Evolutionary conservation across 2,329 filamentous ascomycete species (phyloP).

Genomic region (Curvularia hawaiiensis): DNA sequence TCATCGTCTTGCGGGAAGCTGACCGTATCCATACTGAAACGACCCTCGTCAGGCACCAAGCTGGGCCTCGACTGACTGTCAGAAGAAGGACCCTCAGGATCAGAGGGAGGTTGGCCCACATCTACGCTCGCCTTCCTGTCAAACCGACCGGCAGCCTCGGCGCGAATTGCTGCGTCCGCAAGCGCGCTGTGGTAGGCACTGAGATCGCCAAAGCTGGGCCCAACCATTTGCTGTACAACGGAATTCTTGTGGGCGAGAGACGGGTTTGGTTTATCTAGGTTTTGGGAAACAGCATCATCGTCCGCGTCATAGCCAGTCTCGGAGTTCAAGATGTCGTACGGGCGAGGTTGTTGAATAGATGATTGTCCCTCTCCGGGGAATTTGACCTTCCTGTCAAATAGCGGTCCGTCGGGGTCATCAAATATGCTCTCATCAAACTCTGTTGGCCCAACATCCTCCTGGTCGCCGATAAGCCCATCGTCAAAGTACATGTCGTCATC

Average conservation of each 20-base stretch:
- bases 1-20: constrained; percentile 44
- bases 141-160: constrained; percentile 77
- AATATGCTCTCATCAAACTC: constrained; percentile 77
- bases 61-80: constrained; percentile 48
- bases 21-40: constrained; percentile 54
- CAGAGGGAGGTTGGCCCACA: constrained; percentile 29
- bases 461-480: constrained; percentile 63
- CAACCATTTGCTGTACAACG: constrained; percentile 40
- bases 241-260: constrained; percentile 59
- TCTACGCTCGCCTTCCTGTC: constrained; percentile 61
- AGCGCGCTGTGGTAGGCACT: constrained; percentile 83
- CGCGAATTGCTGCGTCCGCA: constrained; percentile 78
- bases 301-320: constrained; percentile 42
- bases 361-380: constrained; percentile 24
- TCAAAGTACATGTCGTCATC: constrained; percentile 69
- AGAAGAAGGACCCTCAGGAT: constrained; percentile 42
- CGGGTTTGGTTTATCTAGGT: constrained; percentile 45
- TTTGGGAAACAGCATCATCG: constrained; percentile 36
- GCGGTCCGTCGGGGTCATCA: constrained; percentile 57
- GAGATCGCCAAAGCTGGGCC: constrained; percentile 55
- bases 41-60: constrained; percentile 57
- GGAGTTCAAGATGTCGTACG: constrained; percentile 20
- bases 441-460: constrained; percentile 56
- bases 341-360: constrained; percentile 21
- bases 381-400: constrained; percentile 56